Base-by-base conservation (phyloP, 2,329 filamentous ascomycete genomes). In the Pseudogymnoascus sp. region DNA sequence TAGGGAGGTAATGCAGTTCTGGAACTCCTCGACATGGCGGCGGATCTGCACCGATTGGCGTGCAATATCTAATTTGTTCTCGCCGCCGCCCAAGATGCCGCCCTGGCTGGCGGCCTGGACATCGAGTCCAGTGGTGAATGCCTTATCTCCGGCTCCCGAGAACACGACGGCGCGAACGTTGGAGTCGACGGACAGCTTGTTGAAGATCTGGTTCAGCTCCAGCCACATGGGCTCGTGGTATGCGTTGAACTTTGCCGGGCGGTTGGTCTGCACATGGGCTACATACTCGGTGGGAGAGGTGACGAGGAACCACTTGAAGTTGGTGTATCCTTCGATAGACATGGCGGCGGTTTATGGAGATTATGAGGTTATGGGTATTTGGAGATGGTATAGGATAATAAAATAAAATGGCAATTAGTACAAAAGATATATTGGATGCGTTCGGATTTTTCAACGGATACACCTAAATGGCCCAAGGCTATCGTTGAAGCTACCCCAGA, bases 191-290 rank as follows among this genome's bases (percentile, higher is more conserved):
- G 90, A 93, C 65, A 97, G 84, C 65, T 83, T 81, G 63, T 79
- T 76, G 79, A 97, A 95, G 68, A 96, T 80, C 11, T 75, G 72
- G 63, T 86, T 84, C 67, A 96, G 81, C 78, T 96, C 91, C 62
- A 88, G 79, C 91, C 93, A 97, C 86, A 97, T 93, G 62, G 84
- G 78, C 74, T 91, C 86, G 68, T 86, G 83, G 75, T 96, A 97
- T 67, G 93, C 87, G 75, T 97, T 97, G 74, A 97, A 79, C 79
- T 96, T 96, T 68, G 85, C 76, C 1, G 93, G 86, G 1, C 93
- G 85, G 79, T 96, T 93, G 77, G 96, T 96, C 77, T 97, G 88
- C 64, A 97, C 89, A 74, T 96, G 91, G n/a, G 88, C 90, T 59
- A 97, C 88, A 78, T 86, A 86, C 71, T 88, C 82, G 38, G 78